Evolutionary conservation across 2,329 filamentous ascomycete genomes (phyloP).

Genomic region (Beauveria rudraprayagi): DNA sequence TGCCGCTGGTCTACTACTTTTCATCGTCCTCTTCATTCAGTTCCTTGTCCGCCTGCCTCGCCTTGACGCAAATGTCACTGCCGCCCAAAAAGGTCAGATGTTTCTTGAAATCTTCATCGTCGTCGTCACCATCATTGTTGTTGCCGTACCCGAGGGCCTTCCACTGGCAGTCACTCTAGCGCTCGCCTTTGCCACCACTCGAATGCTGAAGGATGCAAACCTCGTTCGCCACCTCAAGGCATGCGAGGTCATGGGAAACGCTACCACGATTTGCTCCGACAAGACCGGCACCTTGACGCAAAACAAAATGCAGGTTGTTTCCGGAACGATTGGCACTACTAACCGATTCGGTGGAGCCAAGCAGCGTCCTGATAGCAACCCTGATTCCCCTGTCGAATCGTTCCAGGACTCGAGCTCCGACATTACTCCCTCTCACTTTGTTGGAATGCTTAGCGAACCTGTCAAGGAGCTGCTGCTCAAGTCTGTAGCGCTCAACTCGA

Average conservation of each 20-base stretch:
- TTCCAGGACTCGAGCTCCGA: slow-evolving; percentile 26
- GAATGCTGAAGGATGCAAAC: slow-evolving; percentile 72
- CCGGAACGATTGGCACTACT: slow-evolving; percentile 48
- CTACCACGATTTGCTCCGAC: slow-evolving; percentile 61
- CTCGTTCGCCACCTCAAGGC: slow-evolving; percentile 68
- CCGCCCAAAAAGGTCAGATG: slow-evolving; percentile 69
- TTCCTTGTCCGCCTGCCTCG: slow-evolving; percentile 63
- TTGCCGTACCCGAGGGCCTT: slow-evolving; percentile 70
- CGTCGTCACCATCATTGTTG: slow-evolving; percentile 71
- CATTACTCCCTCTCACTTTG: slow-evolving; percentile 38
- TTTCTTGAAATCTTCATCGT: slow-evolving; percentile 72
- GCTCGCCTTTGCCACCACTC: slow-evolving; percentile 66
- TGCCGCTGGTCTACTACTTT: slow-evolving; percentile 68
- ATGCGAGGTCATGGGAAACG: slow-evolving; percentile 76
- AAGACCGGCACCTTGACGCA: slow-evolving; percentile 61
- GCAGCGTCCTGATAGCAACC: slow-evolving; percentile 17
- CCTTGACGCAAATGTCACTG: slow-evolving; percentile 37
- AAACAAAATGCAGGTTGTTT: slow-evolving; percentile 61
- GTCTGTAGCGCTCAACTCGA: slow-evolving; percentile 60
- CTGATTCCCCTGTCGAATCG: slow-evolving; percentile 16
- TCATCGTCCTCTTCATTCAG: slow-evolving; percentile 78
- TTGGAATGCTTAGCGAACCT: slow-evolving; percentile 34
- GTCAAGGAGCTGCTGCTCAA: slow-evolving; percentile 48
- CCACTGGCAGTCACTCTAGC: slow-evolving; percentile 72
- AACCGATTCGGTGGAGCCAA: slow-evolving; percentile 44